Evolutionary conservation across 257 asterid species (phyloP).

Genomic region (Scutellaria minor): DNA sequence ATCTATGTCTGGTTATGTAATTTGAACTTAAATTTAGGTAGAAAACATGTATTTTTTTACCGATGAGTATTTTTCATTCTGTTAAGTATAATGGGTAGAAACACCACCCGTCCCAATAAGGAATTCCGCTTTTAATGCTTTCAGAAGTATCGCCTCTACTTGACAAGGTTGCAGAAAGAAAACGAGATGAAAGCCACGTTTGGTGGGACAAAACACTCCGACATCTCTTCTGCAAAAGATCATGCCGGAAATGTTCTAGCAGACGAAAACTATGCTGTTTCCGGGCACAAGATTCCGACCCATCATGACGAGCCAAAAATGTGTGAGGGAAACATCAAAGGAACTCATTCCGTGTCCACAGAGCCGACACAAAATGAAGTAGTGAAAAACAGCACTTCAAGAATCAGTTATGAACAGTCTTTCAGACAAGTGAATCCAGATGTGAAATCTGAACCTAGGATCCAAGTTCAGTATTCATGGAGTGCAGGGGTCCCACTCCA

Average conservation of each 20-base stretch:
- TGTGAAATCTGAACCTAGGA: constrained; percentile 43
- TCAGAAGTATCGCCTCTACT: constrained; percentile 91
- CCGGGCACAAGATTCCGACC: constrained; percentile 39
- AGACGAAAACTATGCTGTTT: constrained; percentile 38
- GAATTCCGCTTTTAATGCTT: constrained; percentile 35
- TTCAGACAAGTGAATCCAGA: constrained; percentile 43
- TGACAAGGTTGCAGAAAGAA: constrained; percentile 76
- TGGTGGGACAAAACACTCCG: constrained; percentile 47
- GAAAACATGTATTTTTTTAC: too few species aligned
- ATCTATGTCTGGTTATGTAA: too few species aligned
- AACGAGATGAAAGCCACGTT: constrained; percentile 54
- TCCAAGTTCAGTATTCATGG: constrained; percentile 49
- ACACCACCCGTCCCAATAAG: constrained; percentile 2
- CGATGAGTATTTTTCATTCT: too few species aligned
- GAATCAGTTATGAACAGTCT: constrained; percentile 40
- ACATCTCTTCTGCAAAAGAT: constrained; percentile 47
- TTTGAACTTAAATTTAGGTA: too few species aligned
- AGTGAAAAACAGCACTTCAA: constrained; percentile 39
- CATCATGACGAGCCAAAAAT: constrained; percentile 47
- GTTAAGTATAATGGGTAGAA: too few species aligned
- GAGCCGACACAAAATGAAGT: too few species aligned
- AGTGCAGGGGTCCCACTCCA: constrained; percentile 43
- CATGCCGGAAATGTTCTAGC: constrained; percentile 35
- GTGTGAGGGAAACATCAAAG: constrained; percentile 42
- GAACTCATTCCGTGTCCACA: constrained; percentile 39